Evolutionary conservation across 2,329 filamentous ascomycete genomes (phyloP), one percentile per base, ranked within the genome.

Genomic region (Colletotrichum sp.): DNA sequence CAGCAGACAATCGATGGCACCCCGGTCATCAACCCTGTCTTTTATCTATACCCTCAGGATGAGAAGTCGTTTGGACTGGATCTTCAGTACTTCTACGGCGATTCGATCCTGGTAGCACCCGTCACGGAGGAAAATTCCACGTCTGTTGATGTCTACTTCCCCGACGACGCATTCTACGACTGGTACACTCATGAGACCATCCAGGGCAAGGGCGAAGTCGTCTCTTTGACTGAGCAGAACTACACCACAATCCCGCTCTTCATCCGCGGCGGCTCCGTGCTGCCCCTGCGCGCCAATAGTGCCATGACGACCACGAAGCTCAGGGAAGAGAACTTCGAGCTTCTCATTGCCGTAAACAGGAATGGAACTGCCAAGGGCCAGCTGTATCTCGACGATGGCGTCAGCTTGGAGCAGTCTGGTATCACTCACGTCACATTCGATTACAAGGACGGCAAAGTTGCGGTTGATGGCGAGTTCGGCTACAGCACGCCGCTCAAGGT

Each of bases 311-410:
- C 93, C 1, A 89, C 88, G 1, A 90, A 89, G 59, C 85, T 95
- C 48, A 88, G 93, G 57, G 88, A 90, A 78, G 87, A 94, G 79
- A 88, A 92, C 78, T 96, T 96, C 85, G 89, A 93, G 81, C 85
- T 98, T 67, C 80, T 96, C 44, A 89, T 98, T 60, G 93, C 95
- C 0, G 89, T 94, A 0, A 91, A 89, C 8, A 80, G 82, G 1
- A 86, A 93, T 68, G 94, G 93, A 5, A 90, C 85, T 8, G 95
- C 95, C 0, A 83, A 81, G 2, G 95, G 95, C 0, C 87, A 88
- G 68, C 86, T 97, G 72, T 97, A 96, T 82, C 85, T 97, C 7
- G 95, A 97, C 79, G 95, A 98, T 76, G 95, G 95, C 10, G 92
- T 78, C 75, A 92, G 90, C 30, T 79, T 96, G 66, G 85, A 90